Evolutionary conservation across 441 rosid species (phyloP), one percentile per base, ranked within the genome.

Genomic region (Syzygium syzygioides): DNA sequence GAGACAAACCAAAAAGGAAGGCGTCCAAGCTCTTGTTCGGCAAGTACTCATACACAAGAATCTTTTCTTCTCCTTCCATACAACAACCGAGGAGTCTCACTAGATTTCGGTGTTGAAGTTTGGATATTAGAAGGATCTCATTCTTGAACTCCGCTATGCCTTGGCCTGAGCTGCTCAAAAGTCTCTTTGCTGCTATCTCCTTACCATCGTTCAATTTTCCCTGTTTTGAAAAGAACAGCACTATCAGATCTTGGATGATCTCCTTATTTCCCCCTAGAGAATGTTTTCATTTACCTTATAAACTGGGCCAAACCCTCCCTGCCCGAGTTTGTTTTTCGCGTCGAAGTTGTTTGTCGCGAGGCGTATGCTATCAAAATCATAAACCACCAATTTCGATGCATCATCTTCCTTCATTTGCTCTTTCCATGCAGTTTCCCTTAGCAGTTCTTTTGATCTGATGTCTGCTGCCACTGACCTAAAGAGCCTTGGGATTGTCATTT

Each of bases 301-400:
- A 50, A 88, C 89, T 6, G 87, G 41, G 54, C 89, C 89, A 34
- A 84, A 88, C 6, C 89, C 89, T n/a, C 89, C 87, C 54, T 62
- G 87, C 6, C 87, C 89, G 15, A 88, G 89, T 85, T 37, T 84
- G 55, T 88, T 88, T 20, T 30, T 84, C 3, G 12, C 1, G 12
- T 68, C 53, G 20, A 88, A 88, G 56, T 84, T 85, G 17, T 53
- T 30, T 23, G 87, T 84, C 32, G 84, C 89, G 3, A 32, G 57
- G 23, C 60, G 3, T 57, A 83, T 56, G 26, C 52, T 88, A 20
- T 32, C 86, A 17, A 88, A 83, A 32, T 84, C 86, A 64, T 64
- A 64, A 30, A 30, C 76, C 41, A 15, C 20, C 76, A 17, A 18
- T 30, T 64, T 1, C 41, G 23, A 64, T 30, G 12, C 41, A 64